Percentiles rank a stretch among this genome's conserved stretches.
phyloP scores from a whole-genome alignment of 176 grass and related monocot species.

The Leersia perrieri region DNA sequence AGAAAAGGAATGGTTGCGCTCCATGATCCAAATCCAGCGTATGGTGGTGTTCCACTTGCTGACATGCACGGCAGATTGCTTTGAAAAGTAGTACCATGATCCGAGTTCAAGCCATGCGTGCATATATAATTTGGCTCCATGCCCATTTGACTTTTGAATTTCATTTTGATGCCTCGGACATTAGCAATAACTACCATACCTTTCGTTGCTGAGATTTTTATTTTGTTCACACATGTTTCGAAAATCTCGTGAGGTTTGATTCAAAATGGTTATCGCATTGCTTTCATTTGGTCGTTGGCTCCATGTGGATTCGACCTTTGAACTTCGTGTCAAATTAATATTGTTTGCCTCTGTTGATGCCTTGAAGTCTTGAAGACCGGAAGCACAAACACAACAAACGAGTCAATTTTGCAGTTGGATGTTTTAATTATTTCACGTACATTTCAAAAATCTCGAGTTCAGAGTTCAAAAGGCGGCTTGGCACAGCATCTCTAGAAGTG shows the following conservation, averaged over 20 bases:
- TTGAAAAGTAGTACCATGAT: background rate
- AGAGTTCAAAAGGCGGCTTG: background rate
- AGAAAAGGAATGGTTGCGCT: background rate
- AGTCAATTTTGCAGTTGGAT: slow-evolving; percentile 11
- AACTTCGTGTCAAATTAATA: background rate
- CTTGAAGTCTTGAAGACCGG: background rate
- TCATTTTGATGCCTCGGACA: background rate
- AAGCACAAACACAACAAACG: background rate
- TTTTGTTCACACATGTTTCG: background rate
- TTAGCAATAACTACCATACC: background rate
- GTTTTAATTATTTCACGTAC: background rate
- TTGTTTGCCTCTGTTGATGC: background rate
- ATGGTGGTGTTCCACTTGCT: background rate
- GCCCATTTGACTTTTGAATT: slow-evolving; percentile 3
- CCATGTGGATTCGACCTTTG: slow-evolving; percentile 17
- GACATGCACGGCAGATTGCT: background rate
- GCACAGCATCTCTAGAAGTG: background rate
- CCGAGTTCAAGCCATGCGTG: background rate
- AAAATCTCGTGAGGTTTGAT: background rate
- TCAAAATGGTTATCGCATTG: background rate
- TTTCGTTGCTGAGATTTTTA: background rate
- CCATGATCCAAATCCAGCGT: background rate
- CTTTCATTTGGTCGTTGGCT: background rate
- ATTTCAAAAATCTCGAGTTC: slow-evolving; percentile 4
- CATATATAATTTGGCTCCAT: background rate